A percentile compares a stretch with the other conserved stretches of the same genome.
Conservation (phyloP, 140 eudicot genomes). For the Cichorium intybus region DNA sequence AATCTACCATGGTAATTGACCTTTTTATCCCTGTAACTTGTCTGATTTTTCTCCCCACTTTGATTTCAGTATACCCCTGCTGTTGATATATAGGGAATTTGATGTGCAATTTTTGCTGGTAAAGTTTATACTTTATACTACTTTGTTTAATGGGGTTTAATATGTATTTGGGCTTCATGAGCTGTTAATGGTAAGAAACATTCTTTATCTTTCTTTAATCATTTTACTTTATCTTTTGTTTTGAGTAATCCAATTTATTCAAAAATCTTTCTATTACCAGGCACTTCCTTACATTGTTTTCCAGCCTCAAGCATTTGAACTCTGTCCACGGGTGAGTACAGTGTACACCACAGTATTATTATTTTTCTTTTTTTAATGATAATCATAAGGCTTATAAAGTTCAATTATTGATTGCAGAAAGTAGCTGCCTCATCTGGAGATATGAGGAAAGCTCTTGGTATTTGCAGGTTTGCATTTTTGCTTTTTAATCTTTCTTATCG, state of each 20-base stretch:
- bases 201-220: neutral
- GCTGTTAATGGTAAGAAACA: conserved; percentile 56
- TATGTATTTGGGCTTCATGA: too few relatives aligned
- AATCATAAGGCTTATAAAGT: neutral
- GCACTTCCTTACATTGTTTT: conserved; percentile 59
- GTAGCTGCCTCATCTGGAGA: too few relatives aligned
- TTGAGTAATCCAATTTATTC: too few relatives aligned
- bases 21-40: too few relatives aligned
- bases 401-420: conserved; percentile 47
- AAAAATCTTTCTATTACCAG: too few relatives aligned
- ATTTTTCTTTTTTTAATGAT: neutral
- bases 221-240: conserved; percentile 1
- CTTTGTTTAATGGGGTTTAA: too few relatives aligned
- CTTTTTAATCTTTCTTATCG: neutral
- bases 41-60: too few relatives aligned
- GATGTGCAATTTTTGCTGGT: too few relatives aligned
- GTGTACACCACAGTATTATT: neutral
- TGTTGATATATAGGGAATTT: too few relatives aligned
- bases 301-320: conserved; percentile 92
- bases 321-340: conserved; percentile 90
- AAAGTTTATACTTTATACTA: too few relatives aligned
- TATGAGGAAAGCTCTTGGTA: conserved; percentile 79
- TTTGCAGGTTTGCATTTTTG: conserved; percentile 65
- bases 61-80: too few relatives aligned
- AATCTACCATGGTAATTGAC: too few relatives aligned